These are phyloP conservation scores for Nemania sp. DNA, from an alignment of 2,329 filamentous ascomycete genomes.

Conservation along the genomic window DNA sequence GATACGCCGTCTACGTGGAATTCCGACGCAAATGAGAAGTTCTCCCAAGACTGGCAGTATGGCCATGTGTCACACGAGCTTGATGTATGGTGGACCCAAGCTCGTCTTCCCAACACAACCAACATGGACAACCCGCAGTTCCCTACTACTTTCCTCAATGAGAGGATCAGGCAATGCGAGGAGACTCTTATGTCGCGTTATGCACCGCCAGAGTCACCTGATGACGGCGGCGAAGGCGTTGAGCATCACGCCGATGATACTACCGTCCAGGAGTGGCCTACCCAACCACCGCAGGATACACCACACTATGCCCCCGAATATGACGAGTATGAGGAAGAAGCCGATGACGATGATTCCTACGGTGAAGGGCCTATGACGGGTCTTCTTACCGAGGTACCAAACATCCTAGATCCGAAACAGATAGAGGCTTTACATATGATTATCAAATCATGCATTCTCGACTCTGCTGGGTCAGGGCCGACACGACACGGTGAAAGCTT, in stretches of 20 bases:
- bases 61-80: conserved; percentile 73
- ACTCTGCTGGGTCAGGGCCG: conserved; percentile 77
- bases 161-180: conserved; percentile 68
- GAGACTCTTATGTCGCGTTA: conserved; percentile 70
- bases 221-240: conserved; percentile 51
- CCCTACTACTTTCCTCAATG: conserved; percentile 69
- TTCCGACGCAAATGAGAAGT: conserved; percentile 66
- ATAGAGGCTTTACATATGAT: conserved; percentile 98
- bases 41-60: conserved; percentile 69
- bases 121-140: conserved; percentile 71
- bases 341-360: conserved; percentile 79
- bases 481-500: conserved; percentile 81
- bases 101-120: conserved; percentile 70
- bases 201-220: conserved; percentile 54
- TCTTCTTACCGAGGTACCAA: conserved; percentile 90
- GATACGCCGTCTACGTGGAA: conserved; percentile 64
- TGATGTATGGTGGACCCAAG: conserved; percentile 73
- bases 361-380: conserved; percentile 83
- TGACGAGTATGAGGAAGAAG: conserved; percentile 64
- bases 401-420: conserved; percentile 93
- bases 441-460: conserved; percentile 92
- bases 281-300: conserved; percentile 56
- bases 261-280: conserved; percentile 52
- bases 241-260: conserved; percentile 54
- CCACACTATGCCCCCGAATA: conserved; percentile 58